Percentiles rank a stretch among this genome's conserved stretches.
Evolutionary conservation across 2,329 filamentous ascomycete genomes (phyloP).

Genomic region (Arthrobotrys conoides): DNA sequence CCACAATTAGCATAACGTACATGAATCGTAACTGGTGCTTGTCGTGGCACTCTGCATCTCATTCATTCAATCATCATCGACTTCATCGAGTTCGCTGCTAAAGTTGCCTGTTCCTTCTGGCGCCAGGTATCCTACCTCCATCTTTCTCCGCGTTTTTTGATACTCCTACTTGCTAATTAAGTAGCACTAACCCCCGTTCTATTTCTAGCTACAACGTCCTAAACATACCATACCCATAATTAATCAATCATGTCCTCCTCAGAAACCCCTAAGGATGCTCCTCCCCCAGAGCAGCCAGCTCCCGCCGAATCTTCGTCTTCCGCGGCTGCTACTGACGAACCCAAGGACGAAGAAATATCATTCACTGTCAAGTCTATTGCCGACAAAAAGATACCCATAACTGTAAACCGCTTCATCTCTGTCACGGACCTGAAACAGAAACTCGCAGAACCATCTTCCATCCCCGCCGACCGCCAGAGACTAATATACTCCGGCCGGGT

Average conservation of each 20-base stretch:
- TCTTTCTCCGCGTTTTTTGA: not conserved
- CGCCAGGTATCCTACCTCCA: constrained; percentile 12
- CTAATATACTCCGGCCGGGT: constrained; percentile 98
- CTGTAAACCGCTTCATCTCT: constrained; percentile 80
- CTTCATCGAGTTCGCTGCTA: not conserved
- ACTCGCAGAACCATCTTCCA: constrained; percentile 88
- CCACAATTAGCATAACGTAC: not conserved
- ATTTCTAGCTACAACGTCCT: constrained; percentile 9
- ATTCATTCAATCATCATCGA: constrained; percentile 4
- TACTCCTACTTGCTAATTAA: not conserved
- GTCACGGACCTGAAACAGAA: constrained; percentile 91
- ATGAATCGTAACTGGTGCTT: constrained; percentile 46
- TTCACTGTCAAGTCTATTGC: constrained; percentile 99
- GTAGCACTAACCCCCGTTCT: constrained; percentile 10
- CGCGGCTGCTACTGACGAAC: constrained; percentile 73
- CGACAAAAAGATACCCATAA: constrained; percentile 86
- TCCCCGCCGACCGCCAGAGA: constrained; percentile 88
- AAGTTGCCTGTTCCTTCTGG: constrained; percentile 1
- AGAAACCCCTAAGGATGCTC: constrained; percentile 58
- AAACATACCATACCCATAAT: constrained; percentile 6
- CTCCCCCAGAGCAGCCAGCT: constrained; percentile 60
- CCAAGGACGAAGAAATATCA: constrained; percentile 78
- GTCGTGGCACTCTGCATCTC: constrained; percentile 26
- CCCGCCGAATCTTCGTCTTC: constrained; percentile 71
- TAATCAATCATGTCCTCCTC: constrained; percentile 62